These are phyloP conservation scores for Labyrinthula sp. DNA, from an alignment of 352 stramenopile species.

Conservation along the genomic window DNA sequence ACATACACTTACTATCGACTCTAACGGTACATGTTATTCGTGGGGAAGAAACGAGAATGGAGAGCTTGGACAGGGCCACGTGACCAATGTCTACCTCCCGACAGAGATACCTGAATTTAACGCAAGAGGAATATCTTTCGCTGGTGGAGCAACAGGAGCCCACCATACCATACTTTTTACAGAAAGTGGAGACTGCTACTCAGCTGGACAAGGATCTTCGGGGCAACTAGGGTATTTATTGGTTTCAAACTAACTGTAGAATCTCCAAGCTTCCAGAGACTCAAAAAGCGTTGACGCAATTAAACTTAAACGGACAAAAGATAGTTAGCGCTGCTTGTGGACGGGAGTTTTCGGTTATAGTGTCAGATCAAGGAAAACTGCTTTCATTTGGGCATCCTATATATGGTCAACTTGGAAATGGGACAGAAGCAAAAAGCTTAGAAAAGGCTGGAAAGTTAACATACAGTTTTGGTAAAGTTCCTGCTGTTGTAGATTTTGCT, in stretches of 20 bases:
- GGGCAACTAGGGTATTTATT: conserved; percentile 18
- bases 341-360: conserved; percentile 22
- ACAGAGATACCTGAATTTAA: conserved; percentile 12
- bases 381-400: conserved; percentile 21
- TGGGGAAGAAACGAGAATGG: conserved; percentile 62
- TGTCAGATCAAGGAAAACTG: conserved; percentile 14
- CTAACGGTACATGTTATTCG: conserved; percentile 56
- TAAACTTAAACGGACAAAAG: no score
- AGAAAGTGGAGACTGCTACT: conserved; percentile 9
- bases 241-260: conserved; percentile 13
- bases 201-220: conserved; percentile 2
- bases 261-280: no score
- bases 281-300: no score
- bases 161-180: conserved; percentile 23
- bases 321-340: no score
- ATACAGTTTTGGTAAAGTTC: conserved; percentile 6
- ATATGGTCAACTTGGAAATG: conserved; percentile 20
- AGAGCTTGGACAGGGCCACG: conserved; percentile 46
- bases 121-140: conserved; percentile 6
- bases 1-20: conserved; percentile 39
- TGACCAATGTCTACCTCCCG: conserved; percentile 26
- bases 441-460: conserved; percentile 18
- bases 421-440: conserved; percentile 19
- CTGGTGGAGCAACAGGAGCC: conserved; percentile 8
- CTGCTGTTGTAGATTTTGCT: conserved; percentile 12